These are phyloP conservation scores for Tranzscheliella williamsii DNA, from an alignment of 1,284 basidiomycete genomes.

Conservation along the genomic window DNA sequence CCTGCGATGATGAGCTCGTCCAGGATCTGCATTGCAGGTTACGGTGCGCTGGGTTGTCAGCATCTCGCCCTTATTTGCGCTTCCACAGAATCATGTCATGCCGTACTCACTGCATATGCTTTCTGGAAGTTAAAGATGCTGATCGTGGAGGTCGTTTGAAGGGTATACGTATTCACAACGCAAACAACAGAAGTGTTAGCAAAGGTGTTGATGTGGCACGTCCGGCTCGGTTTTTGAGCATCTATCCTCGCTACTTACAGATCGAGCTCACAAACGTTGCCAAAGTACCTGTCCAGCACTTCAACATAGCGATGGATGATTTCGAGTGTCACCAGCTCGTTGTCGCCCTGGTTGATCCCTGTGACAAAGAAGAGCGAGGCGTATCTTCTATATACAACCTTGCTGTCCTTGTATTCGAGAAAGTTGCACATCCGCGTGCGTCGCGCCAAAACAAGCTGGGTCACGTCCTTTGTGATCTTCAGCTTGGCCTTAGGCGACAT, in stretches of 20 bases:
- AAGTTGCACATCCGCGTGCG: constrained; percentile 99
- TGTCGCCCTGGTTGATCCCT: constrained; percentile 85
- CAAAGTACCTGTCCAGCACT: constrained; percentile 98
- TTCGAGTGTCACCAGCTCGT: constrained; percentile 88
- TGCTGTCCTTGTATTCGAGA: constrained; percentile 82
- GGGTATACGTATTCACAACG: too few relatives aligned
- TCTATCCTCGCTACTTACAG: constrained; percentile 18
- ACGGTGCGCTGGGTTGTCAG: too few relatives aligned
- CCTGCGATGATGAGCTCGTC: constrained; percentile 98
- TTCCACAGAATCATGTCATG: too few relatives aligned
- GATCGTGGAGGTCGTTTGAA: too few relatives aligned
- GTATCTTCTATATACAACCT: constrained; percentile 93
- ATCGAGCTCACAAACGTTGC: constrained; percentile 69
- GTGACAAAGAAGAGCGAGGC: constrained; percentile 97
- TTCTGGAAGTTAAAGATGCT: constrained; percentile 61
- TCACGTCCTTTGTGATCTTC: constrained; percentile 99
- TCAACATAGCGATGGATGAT: constrained; percentile 98
- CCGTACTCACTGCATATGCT: constrained; percentile 51
- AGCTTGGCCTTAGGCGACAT: constrained; percentile 89
- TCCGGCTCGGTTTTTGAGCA: too few relatives aligned
- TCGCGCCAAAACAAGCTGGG: constrained; percentile 92
- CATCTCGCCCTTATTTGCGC: too few relatives aligned
- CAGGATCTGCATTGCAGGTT: too few relatives aligned
- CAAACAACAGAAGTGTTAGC: too few relatives aligned
- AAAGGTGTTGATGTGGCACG: too few relatives aligned